Percentiles rank a stretch among this genome's conserved stretches.
Evolutionary conservation across 163 green algal genomes (phyloP).

Genomic region (Volvox carteri): DNA sequence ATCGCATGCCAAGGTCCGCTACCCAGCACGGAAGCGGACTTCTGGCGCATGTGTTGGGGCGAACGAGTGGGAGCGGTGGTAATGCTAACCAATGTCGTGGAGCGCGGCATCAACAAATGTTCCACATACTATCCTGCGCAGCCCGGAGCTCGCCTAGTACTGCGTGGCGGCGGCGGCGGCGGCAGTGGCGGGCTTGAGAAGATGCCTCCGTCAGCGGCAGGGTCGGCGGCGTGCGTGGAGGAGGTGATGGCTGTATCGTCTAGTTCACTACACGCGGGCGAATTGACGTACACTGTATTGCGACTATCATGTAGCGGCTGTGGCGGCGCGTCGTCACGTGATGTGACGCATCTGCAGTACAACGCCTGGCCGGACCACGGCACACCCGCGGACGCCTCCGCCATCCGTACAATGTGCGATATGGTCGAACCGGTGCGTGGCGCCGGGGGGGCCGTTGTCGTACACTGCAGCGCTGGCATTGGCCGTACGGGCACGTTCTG

Average conservation of each 20-base stretch:
- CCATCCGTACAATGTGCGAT: conserved; percentile 67
- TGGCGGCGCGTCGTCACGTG: background rate
- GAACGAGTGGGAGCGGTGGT: conserved; percentile 75
- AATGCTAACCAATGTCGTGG: conserved; percentile 85
- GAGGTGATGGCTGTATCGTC: background rate
- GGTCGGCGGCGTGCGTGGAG: background rate
- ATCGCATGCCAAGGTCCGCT: conserved; percentile 86
- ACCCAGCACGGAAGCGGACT: conserved; percentile 76
- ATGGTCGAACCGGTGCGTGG: conserved; percentile 54
- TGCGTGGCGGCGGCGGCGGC: background rate
- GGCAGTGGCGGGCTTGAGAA: background rate
- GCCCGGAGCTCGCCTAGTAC: conserved; percentile 51
- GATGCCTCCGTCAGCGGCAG: background rate
- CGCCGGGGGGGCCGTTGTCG: conserved; percentile 48
- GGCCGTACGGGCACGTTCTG: conserved; percentile 89
- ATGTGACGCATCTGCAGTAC: conserved; percentile 71
- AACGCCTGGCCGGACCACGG: conserved; percentile 91
- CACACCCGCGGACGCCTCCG: conserved; percentile 72
- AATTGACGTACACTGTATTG: conserved; percentile 38
- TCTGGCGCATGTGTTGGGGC: conserved; percentile 88
- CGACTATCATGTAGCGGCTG: background rate
- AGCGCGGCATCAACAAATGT: conserved; percentile 71
- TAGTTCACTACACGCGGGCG: background rate
- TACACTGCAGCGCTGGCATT: conserved; percentile 86
- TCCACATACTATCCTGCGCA: conserved; percentile 77